phyloP scores from a whole-genome alignment of 2,329 filamentous ascomycete genomes.

The Ceratocystis eucalypticola region DNA sequence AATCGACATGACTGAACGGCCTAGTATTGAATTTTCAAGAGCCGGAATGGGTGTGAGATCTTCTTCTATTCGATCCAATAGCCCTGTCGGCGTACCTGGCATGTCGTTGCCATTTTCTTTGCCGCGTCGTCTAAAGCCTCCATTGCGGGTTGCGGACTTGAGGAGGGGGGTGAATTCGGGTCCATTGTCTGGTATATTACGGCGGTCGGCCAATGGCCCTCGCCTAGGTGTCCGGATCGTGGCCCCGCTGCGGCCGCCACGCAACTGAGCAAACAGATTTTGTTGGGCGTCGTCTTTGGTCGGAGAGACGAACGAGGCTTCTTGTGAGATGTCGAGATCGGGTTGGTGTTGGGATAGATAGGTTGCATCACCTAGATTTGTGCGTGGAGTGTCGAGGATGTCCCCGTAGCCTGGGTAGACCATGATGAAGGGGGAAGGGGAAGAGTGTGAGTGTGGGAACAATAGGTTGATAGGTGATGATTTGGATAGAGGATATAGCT shows the following conservation, averaged over 20 bases:
- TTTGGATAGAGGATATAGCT: background rate
- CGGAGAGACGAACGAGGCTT: constrained; percentile 74
- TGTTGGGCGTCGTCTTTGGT: constrained; percentile 47
- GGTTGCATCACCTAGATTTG: constrained; percentile 71
- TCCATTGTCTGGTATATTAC: constrained; percentile 53
- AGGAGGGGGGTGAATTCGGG: constrained; percentile 90
- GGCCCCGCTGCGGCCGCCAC: constrained; percentile 42
- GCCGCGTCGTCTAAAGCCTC: constrained; percentile 46
- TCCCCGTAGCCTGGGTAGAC: constrained; percentile 47
- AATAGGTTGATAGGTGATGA: background rate
- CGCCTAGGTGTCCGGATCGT: constrained; percentile 47
- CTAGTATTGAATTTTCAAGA: constrained; percentile 59
- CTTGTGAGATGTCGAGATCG: constrained; percentile 74
- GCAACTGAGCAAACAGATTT: constrained; percentile 62
- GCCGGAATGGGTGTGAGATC: constrained; percentile 62
- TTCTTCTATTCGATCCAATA: constrained; percentile 48
- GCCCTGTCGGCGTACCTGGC: constrained; percentile 50
- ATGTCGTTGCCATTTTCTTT: constrained; percentile 48
- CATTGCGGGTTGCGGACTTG: constrained; percentile 64
- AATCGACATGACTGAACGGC: constrained; percentile 46
- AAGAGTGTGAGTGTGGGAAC: background rate
- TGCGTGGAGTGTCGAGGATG: constrained; percentile 73
- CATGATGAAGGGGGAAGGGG: constrained; percentile 33
- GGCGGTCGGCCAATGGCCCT: constrained; percentile 57
- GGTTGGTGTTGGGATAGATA: constrained; percentile 52